Conservation (phyloP, 225 moss, liverwort and hornwort genomes). For the Physcomitrium patens region DNA sequence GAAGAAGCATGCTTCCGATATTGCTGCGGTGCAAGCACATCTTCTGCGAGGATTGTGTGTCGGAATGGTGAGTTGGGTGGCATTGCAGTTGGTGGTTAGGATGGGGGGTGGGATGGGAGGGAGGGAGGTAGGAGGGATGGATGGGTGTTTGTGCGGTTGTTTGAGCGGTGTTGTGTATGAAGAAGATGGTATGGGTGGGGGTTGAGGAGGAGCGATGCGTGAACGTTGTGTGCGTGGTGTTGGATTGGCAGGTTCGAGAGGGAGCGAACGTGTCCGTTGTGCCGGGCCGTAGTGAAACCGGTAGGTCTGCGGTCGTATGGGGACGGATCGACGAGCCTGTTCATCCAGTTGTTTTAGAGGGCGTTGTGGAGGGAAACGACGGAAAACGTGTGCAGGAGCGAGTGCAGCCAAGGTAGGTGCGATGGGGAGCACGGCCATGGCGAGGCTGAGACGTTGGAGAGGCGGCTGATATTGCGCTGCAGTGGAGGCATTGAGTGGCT, state of each 20-base stretch:
- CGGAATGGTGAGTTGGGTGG: slow-evolving; percentile 67
- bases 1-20: slow-evolving; percentile 95
- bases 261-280: slow-evolving; percentile 88
- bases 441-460: not conserved
- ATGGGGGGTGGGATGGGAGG: not conserved
- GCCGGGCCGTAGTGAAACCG: slow-evolving; percentile 86
- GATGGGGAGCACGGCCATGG: slow-evolving; percentile 12
- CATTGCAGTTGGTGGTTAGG: not conserved
- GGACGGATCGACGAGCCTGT: slow-evolving; percentile 89
- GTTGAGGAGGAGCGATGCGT: not conserved
- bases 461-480: slow-evolving; percentile 28
- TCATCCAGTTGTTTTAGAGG: slow-evolving; percentile 81
- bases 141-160: not conserved
- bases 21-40: slow-evolving; percentile 94
- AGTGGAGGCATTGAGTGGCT: slow-evolving; percentile 28
- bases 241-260: slow-evolving; percentile 76
- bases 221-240: not conserved
- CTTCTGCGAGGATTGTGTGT: slow-evolving; percentile 96
- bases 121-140: too few species aligned
- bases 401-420: slow-evolving; percentile 18
- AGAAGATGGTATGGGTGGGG: too few species aligned
- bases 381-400: slow-evolving; percentile 15
- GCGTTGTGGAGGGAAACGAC: slow-evolving; percentile 16
- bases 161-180: not conserved
- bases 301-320: slow-evolving; percentile 86